phyloP scores from a whole-genome alignment of 2,329 filamentous ascomycete genomes.

The Tolypocladium tundrense region DNA sequence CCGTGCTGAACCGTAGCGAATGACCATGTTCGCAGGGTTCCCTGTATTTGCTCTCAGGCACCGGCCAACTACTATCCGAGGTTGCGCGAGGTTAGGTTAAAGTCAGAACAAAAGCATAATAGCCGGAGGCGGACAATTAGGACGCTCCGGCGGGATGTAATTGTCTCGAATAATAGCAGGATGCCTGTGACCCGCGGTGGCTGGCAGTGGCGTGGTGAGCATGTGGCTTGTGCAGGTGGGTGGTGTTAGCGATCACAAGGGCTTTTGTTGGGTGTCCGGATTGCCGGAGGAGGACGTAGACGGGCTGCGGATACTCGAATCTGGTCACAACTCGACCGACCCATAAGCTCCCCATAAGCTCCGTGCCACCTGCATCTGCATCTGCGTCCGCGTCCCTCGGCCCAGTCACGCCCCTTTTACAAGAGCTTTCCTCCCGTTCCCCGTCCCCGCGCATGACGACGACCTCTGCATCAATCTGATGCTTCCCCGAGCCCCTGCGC shows the following conservation, averaged over 20 bases:
- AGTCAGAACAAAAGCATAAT: background rate
- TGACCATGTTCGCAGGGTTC: too few species aligned
- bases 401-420: background rate
- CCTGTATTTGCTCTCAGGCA: too few species aligned
- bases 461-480: slow-evolving; percentile 1
- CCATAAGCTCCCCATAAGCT: background rate
- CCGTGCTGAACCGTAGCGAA: too few species aligned
- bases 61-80: too few species aligned
- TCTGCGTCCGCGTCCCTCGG: background rate
- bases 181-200: background rate
- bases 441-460: background rate
- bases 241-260: background rate
- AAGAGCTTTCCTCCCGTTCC: background rate
- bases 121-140: background rate
- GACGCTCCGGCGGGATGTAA: background rate
- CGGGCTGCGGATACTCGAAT: background rate
- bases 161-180: background rate
- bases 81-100: too few species aligned
- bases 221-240: background rate
- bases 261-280: background rate
- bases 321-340: background rate
- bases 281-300: too few species aligned
- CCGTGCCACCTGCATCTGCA: background rate
- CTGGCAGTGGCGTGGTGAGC: background rate
- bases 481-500: slow-evolving; percentile 2